Evolutionary conservation across 2,329 filamentous ascomycete genomes (phyloP).

Genomic region (Monosporascus sp.): DNA sequence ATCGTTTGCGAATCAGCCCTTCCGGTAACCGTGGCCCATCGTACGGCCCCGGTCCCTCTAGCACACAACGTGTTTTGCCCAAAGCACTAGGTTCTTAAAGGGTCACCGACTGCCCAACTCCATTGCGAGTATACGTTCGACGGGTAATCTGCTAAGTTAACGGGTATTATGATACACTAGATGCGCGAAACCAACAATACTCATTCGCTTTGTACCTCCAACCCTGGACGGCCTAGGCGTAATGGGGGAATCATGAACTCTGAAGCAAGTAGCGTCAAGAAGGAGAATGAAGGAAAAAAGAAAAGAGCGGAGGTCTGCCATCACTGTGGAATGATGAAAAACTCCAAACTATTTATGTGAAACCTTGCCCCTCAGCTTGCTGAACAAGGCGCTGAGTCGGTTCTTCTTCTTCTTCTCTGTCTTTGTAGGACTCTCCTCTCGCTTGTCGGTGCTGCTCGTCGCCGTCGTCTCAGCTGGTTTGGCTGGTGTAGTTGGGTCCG

Average conservation of each 20-base stretch:
- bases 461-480: constrained; percentile 13
- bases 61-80: not conserved
- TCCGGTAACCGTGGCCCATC: not conserved
- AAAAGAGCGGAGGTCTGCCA: constrained; percentile 6
- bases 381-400: constrained; percentile 57
- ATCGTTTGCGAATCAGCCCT: not conserved
- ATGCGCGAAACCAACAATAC: not conserved
- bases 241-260: not conserved
- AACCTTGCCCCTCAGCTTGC: constrained; percentile 48
- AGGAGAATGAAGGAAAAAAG: constrained; percentile 3
- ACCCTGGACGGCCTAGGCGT: not conserved
- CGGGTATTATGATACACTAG: not conserved
- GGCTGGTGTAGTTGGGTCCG: constrained; percentile 14
- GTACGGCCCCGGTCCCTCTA: not conserved
- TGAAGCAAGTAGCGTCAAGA: constrained; percentile 8
- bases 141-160: not conserved
- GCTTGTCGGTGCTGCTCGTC: constrained; percentile 21
- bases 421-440: constrained; percentile 27
- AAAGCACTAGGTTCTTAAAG: not conserved
- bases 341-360: constrained; percentile 23
- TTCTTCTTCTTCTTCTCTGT: constrained; percentile 63
- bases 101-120: not conserved
- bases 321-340: not conserved
- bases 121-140: not conserved
- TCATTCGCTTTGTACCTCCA: not conserved